Evolutionary conservation across 805 yeast species (phyloP).

Genomic region (Komagataella pastoris): DNA sequence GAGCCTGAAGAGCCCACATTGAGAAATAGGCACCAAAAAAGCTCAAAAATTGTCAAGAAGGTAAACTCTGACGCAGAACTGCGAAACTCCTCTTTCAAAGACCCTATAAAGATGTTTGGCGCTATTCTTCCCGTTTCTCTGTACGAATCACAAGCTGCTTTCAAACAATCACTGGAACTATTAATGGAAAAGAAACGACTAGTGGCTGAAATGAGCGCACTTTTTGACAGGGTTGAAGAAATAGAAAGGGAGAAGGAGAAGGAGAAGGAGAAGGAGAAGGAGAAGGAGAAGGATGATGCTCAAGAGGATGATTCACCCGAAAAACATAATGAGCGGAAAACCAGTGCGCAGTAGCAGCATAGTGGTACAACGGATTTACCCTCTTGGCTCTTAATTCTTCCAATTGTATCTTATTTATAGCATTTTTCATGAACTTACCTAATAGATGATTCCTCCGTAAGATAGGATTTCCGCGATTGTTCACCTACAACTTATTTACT

Average conservation of each 20-base stretch:
- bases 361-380: too few species aligned
- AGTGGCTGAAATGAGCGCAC: background rate
- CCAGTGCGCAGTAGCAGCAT: too few species aligned
- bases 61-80: too few species aligned
- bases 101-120: conserved; percentile 23
- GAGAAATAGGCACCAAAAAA: background rate
- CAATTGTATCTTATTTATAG: background rate
- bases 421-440: background rate
- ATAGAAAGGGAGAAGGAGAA: background rate
- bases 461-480: background rate
- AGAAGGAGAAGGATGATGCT: background rate
- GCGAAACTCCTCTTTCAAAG: conserved; percentile 2
- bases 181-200: background rate
- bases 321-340: background rate
- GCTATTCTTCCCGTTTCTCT: conserved; percentile 22
- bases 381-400: too few species aligned
- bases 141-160: conserved; percentile 14
- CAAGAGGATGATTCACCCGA: background rate
- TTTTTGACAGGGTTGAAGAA: background rate
- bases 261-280: background rate
- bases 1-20: background rate
- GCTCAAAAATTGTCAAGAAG: background rate
- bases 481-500: too few species aligned
- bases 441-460: background rate
- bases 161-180: conserved; percentile 11